A percentile compares a stretch with the other conserved stretches of the same genome.
These are phyloP conservation scores for Hyphopichia pseudoburtonii DNA, from an alignment of 1,139 yeast species.

Conservation along the genomic window DNA sequence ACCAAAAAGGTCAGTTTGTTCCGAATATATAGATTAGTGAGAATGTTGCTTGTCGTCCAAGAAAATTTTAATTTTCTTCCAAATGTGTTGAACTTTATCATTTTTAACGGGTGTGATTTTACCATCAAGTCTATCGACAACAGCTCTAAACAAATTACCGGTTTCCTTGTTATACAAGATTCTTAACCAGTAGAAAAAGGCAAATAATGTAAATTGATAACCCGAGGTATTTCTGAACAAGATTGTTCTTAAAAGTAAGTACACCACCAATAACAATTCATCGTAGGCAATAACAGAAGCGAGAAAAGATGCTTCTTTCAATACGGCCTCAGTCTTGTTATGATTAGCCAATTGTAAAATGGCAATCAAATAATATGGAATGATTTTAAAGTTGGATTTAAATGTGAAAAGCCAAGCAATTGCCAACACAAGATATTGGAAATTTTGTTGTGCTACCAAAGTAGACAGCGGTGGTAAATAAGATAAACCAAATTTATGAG, in stretches of 20 bases:
- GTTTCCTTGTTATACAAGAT: constrained; percentile 55
- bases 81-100: constrained; percentile 42
- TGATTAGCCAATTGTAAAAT: constrained; percentile 51
- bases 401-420: constrained; percentile 62
- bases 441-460: constrained; percentile 65
- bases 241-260: constrained; percentile 58
- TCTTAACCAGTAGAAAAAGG: constrained; percentile 69
- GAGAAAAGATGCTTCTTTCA: constrained; percentile 37
- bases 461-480: constrained; percentile 57
- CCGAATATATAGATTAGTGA: not conserved
- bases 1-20: not conserved
- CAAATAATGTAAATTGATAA: constrained; percentile 57
- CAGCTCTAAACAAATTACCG: constrained; percentile 38
- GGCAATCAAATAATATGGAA: constrained; percentile 60
- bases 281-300: constrained; percentile 58
- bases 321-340: constrained; percentile 41
- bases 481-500: constrained; percentile 56
- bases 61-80: constrained; percentile 43
- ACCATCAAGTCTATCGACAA: constrained; percentile 46
- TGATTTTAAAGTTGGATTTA: constrained; percentile 61
- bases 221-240: constrained; percentile 69
- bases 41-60: constrained; percentile 33
- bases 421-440: constrained; percentile 60
- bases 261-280: constrained; percentile 54
- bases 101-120: constrained; percentile 41